Percentiles rank a stretch among this genome's conserved stretches.
These are phyloP conservation scores for Drosera spatulata DNA, from an alignment of 179 eudicot genomes.

Conservation along the genomic window DNA sequence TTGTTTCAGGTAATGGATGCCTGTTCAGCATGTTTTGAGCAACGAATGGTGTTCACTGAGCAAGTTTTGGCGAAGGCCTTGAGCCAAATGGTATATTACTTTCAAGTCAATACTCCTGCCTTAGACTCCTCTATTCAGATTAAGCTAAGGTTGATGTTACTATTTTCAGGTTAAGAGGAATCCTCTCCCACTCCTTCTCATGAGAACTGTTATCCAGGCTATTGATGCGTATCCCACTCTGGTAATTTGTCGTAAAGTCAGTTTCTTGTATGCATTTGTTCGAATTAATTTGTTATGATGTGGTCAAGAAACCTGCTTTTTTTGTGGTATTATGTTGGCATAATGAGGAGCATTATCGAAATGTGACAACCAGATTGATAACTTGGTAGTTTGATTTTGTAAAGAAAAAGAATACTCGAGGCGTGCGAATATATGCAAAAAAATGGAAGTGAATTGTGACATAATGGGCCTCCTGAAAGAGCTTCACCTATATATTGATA, in stretches of 20 bases:
- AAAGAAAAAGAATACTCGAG: too few species aligned
- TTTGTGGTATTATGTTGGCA: too few species aligned
- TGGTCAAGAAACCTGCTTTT: too few species aligned
- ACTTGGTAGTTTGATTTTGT: too few species aligned
- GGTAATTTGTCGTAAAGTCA: conserved; percentile 32
- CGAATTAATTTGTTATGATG: too few species aligned
- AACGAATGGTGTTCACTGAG: conserved; percentile 97
- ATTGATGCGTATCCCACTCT: conserved; percentile 83
- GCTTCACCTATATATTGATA: too few species aligned
- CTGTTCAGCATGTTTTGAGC: conserved; percentile 98
- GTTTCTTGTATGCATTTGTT: too few species aligned
- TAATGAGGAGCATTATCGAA: too few species aligned
- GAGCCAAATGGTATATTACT: conserved; percentile 62
- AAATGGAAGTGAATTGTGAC: too few species aligned
- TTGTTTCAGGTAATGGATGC: conserved; percentile 76
- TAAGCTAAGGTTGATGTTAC: conserved; percentile 1
- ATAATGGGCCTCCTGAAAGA: too few species aligned
- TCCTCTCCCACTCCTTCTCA: conserved; percentile 83
- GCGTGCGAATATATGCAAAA: too few species aligned
- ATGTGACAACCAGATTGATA: too few species aligned
- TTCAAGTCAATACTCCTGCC: neutral
- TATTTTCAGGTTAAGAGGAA: conserved; percentile 69
- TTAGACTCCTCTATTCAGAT: neutral
- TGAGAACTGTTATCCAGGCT: conserved; percentile 96
- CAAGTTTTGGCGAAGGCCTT: conserved; percentile 86